phyloP scores from a whole-genome alignment of 176 grass and related monocot species.

The Eragrostis curvula region DNA sequence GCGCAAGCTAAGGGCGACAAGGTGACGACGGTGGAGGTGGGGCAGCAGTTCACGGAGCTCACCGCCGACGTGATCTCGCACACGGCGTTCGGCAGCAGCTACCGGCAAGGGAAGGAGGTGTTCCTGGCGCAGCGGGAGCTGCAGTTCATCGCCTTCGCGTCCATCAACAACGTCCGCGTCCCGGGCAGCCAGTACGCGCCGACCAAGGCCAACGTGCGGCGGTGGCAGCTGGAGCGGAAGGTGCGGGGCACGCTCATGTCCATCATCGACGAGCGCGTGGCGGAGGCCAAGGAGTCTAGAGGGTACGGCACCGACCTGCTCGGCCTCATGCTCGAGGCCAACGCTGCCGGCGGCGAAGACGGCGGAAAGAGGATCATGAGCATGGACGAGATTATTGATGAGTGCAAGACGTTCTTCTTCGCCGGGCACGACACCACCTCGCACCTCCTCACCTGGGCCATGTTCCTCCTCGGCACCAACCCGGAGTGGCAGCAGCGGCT shows the following conservation, averaged over 20 bases:
- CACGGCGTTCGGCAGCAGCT: constrained; percentile 75
- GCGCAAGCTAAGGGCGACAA: neutral
- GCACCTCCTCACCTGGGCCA: constrained; percentile 50
- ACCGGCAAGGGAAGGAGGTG: constrained; percentile 65
- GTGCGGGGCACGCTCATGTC: constrained; percentile 45
- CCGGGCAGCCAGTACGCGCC: constrained; percentile 45
- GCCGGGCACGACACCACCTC: constrained; percentile 65
- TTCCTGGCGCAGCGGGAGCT: constrained; percentile 66
- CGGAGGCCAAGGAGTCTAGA: neutral
- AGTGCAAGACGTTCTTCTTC: constrained; percentile 81
- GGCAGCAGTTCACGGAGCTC: constrained; percentile 58
- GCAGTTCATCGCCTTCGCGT: constrained; percentile 44
- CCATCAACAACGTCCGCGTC: constrained; percentile 10
- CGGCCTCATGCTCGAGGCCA: constrained; percentile 63
- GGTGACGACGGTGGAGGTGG: constrained; percentile 42
- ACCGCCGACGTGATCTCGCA: constrained; percentile 72
- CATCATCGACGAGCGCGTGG: constrained; percentile 43
- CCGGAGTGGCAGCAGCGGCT: constrained; percentile 56
- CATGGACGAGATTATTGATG: constrained; percentile 69
- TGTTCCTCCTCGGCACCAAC: constrained; percentile 62
- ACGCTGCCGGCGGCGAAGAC: neutral
- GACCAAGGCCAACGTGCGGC: constrained; percentile 46
- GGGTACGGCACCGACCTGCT: constrained; percentile 63
- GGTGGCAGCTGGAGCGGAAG: constrained; percentile 45
- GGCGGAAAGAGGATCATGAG: neutral